A percentile compares a stretch with the other conserved stretches of the same genome.
phyloP scores from a whole-genome alignment of 192 early-diverging fungal species.

The Entomortierella parvispora region DNA sequence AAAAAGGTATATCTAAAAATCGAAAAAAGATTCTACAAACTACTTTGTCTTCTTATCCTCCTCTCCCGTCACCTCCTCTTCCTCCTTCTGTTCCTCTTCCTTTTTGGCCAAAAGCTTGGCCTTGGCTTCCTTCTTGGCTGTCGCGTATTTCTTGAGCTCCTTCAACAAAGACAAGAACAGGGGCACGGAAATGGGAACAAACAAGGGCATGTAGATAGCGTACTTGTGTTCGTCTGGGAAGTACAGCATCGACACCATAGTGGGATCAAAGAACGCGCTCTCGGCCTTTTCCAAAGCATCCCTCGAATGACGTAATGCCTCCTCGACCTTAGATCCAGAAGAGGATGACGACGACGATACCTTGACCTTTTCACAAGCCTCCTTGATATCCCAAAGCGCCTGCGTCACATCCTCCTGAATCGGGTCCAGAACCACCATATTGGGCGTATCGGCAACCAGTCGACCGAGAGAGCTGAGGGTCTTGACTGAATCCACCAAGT shows the following conservation, averaged over 20 bases:
- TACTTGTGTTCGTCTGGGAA: slow-evolving; percentile 99
- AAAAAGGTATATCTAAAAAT: too few species aligned
- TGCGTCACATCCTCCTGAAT: slow-evolving; percentile 76
- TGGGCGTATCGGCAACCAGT: slow-evolving; percentile 81
- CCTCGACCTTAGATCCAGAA: slow-evolving; percentile 43
- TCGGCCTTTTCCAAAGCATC: slow-evolving; percentile 77
- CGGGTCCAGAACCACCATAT: slow-evolving; percentile 93
- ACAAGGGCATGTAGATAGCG: slow-evolving; percentile 96
- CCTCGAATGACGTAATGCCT: slow-evolving; percentile 68
- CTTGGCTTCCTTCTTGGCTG: slow-evolving; percentile 28
- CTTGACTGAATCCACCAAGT: slow-evolving; percentile 73
- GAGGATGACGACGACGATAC: background rate
- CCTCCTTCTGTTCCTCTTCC: too few species aligned
- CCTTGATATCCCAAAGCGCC: slow-evolving; percentile 17
- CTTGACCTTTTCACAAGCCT: slow-evolving; percentile 47
- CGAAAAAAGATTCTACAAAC: too few species aligned
- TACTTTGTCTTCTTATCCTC: background rate
- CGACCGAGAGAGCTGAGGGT: slow-evolving; percentile 85
- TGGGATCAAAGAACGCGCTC: slow-evolving; percentile 96
- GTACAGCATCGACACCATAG: slow-evolving; percentile 97
- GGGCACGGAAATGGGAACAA: slow-evolving; percentile 87
- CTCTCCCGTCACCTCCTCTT: too few species aligned
- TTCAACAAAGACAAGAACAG: slow-evolving; percentile 67
- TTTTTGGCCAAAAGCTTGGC: slow-evolving; percentile 2
- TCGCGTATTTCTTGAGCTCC: slow-evolving; percentile 54